Base-by-base conservation (phyloP, 257 asterid species). In the Solanum etuberosum region DNA sequence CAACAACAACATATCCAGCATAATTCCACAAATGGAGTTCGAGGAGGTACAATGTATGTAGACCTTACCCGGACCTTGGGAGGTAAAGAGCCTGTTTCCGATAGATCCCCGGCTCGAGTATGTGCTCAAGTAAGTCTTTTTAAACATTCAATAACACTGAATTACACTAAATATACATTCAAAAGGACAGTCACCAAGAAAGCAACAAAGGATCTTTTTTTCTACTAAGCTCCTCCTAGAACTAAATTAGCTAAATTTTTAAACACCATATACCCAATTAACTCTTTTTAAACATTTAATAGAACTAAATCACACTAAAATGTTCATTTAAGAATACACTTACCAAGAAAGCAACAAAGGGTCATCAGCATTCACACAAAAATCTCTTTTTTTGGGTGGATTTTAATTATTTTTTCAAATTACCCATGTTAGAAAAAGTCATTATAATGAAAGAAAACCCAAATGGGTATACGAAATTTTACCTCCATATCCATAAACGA, bases 401-500 rank as follows among this genome's bases (percentile, higher is more conserved):
- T 57, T 72, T 34, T 2, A 8, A 4, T 71, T 72, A 3, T 14
- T 31, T 73, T n/a, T 37, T 21, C 54, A 38, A 74, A 37, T 38
- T 37, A 13, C 83, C 83, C 54, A 38, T 23, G 57, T 23, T 74
- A 12, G 54, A 38, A 21, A 70, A 31, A 38, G 38, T 46, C 18
- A 80, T 29, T 48, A 67, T 57, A 67, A 31, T 67, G 68, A 74
- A 72, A 37, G 61, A 85, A 73, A 71, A 86, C 46, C 16, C 25
- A 71, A 80, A 12, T 27, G 51, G 73, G 71, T 12, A 63, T 4
- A 81, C 27, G 40, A 54, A 85, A 31, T 42, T n/a, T 80, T 89
- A 96, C 98, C 96, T 93, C 91, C 93, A 74, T 92, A 93, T 40
- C 95, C 95, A 51, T 94, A 88, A 87, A 43, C 92, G 88, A 93